Conservation (phyloP, 2,329 filamentous ascomycete species). For the Fusarium nanum region DNA sequence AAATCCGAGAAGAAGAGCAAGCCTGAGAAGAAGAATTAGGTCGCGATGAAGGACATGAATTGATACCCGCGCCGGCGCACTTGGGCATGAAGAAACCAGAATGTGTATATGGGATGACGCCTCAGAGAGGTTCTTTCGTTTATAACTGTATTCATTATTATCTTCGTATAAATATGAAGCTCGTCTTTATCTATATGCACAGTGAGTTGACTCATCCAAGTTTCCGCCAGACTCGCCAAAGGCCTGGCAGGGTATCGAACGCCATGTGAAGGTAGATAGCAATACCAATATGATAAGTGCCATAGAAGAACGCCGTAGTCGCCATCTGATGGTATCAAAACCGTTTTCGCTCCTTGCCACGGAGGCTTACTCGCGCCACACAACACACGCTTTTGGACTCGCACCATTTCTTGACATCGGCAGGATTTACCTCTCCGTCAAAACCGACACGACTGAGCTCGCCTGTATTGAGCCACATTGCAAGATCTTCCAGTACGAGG, state of each 20-base stretch:
- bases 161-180: constrained; percentile 13
- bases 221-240: not conserved
- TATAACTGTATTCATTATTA: constrained; percentile 24
- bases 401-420: constrained; percentile 88
- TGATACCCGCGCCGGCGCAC: constrained; percentile 41
- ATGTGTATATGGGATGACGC: constrained; percentile 10
- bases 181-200: constrained; percentile 13
- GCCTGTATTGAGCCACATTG: constrained; percentile 82
- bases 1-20: not conserved
- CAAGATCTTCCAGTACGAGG: constrained; percentile 86
- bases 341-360: constrained; percentile 66
- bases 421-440: constrained; percentile 71
- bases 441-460: constrained; percentile 71
- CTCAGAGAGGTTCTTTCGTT: constrained; percentile 9
- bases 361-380: constrained; percentile 71
- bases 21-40: not conserved
- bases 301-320: constrained; percentile 35
- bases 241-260: not conserved
- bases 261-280: not conserved
- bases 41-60: not conserved
- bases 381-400: constrained; percentile 89
- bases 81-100: constrained; percentile 17
- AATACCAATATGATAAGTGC: constrained; percentile 5
- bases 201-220: constrained; percentile 8
- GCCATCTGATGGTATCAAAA: constrained; percentile 42